Evolutionary conservation across 2,329 filamentous ascomycete species (phyloP).

Genomic region (Fusarium globosum): DNA sequence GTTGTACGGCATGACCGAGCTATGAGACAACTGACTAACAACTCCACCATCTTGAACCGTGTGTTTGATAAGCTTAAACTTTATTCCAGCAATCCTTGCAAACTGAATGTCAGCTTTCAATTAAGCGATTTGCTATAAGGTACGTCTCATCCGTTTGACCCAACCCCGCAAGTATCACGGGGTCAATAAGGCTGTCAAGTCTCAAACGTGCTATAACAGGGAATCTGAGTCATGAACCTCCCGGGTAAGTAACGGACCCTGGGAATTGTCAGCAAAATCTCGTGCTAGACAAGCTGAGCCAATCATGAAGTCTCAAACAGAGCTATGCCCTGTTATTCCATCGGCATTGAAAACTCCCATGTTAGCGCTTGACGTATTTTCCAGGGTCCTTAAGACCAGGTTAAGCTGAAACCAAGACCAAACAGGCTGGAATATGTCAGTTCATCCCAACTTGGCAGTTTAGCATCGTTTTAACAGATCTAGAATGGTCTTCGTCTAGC

Average conservation of each 20-base stretch:
- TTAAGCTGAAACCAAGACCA: neutral
- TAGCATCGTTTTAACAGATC: accelerated
- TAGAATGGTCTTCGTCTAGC: accelerated
- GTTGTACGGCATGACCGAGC: neutral
- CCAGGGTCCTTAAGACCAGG: no score
- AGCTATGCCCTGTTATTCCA: neutral
- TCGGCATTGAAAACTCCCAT: neutral
- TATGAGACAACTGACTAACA: neutral
- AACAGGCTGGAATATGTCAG: neutral
- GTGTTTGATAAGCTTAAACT: conserved; percentile 7
- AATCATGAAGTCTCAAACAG: accelerated
- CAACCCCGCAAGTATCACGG: neutral
- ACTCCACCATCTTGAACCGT: neutral
- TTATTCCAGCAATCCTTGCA: neutral
- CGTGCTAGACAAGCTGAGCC: accelerated
- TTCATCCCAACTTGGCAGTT: neutral
- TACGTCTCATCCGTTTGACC: neutral
- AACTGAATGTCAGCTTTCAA: neutral
- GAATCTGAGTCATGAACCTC: neutral
- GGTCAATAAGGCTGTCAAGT: neutral
- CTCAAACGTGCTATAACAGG: neutral
- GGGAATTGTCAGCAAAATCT: neutral
- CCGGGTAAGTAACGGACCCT: neutral
- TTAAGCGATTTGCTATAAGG: neutral
- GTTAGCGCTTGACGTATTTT: neutral